Percentiles rank a stretch among this genome's conserved stretches.
phyloP scores from a whole-genome alignment of 805 yeast species.

The Candida palmyrensis region DNA sequence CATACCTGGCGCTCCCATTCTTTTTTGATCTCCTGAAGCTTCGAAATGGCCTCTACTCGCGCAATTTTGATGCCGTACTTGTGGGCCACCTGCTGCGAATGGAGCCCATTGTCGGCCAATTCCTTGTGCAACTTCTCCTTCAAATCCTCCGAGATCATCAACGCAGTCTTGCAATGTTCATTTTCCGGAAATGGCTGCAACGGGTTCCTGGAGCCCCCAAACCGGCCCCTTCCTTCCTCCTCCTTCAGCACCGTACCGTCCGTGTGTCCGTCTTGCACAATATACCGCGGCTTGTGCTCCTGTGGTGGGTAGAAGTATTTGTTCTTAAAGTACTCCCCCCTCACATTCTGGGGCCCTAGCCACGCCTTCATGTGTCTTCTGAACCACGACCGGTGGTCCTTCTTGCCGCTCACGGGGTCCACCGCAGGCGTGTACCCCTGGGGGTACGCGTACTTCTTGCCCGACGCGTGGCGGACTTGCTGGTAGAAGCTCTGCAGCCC shows the following conservation, averaged over 20 bases:
- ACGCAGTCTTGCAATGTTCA: constrained; percentile 61
- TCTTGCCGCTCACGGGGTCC: constrained; percentile 27
- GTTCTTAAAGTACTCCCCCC: constrained; percentile 76
- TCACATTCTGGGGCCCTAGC: constrained; percentile 77
- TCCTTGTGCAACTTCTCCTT: constrained; percentile 58
- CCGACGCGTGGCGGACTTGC: constrained; percentile 17
- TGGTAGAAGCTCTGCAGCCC: constrained; percentile 9
- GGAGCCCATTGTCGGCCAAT: constrained; percentile 44
- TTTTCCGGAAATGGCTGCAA: constrained; percentile 83
- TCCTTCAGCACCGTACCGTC: constrained; percentile 3
- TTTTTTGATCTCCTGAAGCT: constrained; percentile 61
- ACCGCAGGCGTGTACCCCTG: constrained; percentile 23
- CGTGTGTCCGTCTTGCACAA: constrained; percentile 49
- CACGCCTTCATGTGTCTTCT: constrained; percentile 64
- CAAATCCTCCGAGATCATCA: constrained; percentile 52
- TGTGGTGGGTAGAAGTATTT: constrained; percentile 66
- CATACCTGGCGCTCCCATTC: constrained; percentile 59
- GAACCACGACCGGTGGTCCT: constrained; percentile 47
- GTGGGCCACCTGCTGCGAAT: constrained; percentile 71
- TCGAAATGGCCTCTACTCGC: constrained; percentile 83
- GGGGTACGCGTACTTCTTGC: constrained; percentile 31
- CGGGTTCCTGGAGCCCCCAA: constrained; percentile 6
- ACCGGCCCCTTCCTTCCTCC: constrained; percentile 1
- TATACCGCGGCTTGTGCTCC: constrained; percentile 68
- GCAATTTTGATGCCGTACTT: constrained; percentile 77